phyloP scores from a whole-genome alignment of 1,284 basidiomycete species.

The Coniophora puteana region DNA sequence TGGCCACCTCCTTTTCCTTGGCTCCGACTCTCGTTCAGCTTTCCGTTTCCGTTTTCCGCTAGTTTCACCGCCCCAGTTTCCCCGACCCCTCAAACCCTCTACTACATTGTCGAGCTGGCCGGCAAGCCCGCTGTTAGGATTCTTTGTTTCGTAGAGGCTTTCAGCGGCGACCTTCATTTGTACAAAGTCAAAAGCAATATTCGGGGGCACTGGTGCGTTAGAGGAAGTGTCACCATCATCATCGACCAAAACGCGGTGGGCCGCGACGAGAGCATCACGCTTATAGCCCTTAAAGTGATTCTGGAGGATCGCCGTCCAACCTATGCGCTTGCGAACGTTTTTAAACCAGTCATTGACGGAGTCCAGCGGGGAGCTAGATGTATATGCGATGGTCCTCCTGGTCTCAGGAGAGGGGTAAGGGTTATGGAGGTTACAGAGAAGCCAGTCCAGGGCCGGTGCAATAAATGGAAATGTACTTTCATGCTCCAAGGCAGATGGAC shows the following conservation, averaged over 20 bases:
- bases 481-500: background rate
- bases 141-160: conserved; percentile 28
- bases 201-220: conserved; percentile 13
- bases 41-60: conserved; percentile 4
- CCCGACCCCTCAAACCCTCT: conserved; percentile 20
- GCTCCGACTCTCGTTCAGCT: background rate
- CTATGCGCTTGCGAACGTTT: conserved; percentile 44
- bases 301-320: conserved; percentile 44
- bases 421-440: conserved; percentile 42
- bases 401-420: conserved; percentile 41
- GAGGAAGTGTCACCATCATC: too few relatives aligned
- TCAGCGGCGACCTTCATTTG: conserved; percentile 30
- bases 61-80: background rate
- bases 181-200: conserved; percentile 29
- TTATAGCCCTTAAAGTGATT: conserved; percentile 35
- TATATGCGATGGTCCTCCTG: conserved; percentile 26
- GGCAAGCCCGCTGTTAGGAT: conserved; percentile 23
- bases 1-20: background rate
- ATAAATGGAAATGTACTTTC: conserved; percentile 26
- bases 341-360: conserved; percentile 48
- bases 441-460: conserved; percentile 36
- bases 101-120: conserved; percentile 23
- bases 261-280: conserved; percentile 35
- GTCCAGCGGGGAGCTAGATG: conserved; percentile 19
- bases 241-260: conserved; percentile 34